phyloP scores from a whole-genome alignment of 2,329 filamentous ascomycete genomes.

The Fusarium falciforme region DNA sequence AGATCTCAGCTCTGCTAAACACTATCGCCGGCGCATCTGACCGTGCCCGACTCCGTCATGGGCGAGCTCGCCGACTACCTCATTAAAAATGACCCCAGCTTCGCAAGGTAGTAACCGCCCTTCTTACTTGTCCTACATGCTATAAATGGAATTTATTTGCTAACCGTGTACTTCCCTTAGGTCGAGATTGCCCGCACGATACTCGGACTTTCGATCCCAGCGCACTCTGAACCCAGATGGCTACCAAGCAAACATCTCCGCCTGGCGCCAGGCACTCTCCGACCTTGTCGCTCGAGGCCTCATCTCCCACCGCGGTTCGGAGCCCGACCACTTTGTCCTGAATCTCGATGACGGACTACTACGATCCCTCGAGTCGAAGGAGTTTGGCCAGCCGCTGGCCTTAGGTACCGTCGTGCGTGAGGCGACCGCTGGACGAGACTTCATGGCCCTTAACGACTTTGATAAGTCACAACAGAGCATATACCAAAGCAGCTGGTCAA shows the following conservation, averaged over 20 bases:
- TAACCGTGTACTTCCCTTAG: constrained; percentile 53
- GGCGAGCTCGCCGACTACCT: constrained; percentile 77
- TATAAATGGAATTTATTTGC: neutral
- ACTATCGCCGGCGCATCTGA: neutral
- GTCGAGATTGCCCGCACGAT: constrained; percentile 84
- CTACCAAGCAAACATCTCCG: constrained; percentile 81
- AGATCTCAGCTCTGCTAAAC: neutral
- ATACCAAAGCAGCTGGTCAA: constrained; percentile 76
- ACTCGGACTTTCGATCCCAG: constrained; percentile 85
- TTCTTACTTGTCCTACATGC: neutral
- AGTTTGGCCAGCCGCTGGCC: constrained; percentile 84
- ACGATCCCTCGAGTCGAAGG: constrained; percentile 76
- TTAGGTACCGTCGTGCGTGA: constrained; percentile 83
- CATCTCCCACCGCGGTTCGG: constrained; percentile 54
- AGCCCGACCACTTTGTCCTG: constrained; percentile 63
- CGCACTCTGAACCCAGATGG: constrained; percentile 84
- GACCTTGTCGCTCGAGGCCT: constrained; percentile 73
- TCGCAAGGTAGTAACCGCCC: constrained; percentile 60
- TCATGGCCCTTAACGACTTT: constrained; percentile 80
- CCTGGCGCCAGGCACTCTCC: constrained; percentile 82
- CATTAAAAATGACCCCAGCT: constrained; percentile 69
- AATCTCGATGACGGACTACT: constrained; percentile 72
- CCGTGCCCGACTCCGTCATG: constrained; percentile 56
- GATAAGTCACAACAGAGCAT: constrained; percentile 74
- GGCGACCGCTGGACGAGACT: constrained; percentile 73